A percentile compares a stretch with the other conserved stretches of the same genome.
These are phyloP conservation scores for Fusarium palustre DNA, from an alignment of 2,329 filamentous ascomycete species.

Conservation along the genomic window DNA sequence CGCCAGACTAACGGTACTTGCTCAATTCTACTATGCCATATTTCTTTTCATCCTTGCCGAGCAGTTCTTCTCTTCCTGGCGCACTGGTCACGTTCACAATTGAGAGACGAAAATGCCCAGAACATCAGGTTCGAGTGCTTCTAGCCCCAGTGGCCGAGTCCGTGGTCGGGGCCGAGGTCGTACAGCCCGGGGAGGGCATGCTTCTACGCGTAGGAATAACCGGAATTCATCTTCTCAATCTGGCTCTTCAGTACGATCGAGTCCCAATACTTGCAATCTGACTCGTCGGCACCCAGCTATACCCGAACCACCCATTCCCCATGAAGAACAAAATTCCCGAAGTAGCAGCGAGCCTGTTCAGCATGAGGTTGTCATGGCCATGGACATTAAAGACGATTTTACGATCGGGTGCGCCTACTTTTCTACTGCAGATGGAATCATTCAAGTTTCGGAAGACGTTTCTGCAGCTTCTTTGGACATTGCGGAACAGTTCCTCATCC, in stretches of 20 bases:
- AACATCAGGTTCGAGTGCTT: constrained; percentile 12
- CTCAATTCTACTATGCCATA: neutral
- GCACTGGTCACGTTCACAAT: neutral
- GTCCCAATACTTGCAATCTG: neutral
- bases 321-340: constrained; percentile 1
- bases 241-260: neutral
- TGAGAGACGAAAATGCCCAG: constrained; percentile 24
- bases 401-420: constrained; percentile 89
- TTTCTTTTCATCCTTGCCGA: neutral
- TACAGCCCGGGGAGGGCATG: constrained; percentile 6
- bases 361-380: constrained; percentile 79
- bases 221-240: constrained; percentile 19
- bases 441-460: constrained; percentile 84
- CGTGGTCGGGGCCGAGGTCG: constrained; percentile 7
- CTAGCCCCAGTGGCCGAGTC: constrained; percentile 16
- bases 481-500: constrained; percentile 69
- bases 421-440: constrained; percentile 72
- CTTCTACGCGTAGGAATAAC: constrained; percentile 2
- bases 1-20: neutral
- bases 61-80: neutral
- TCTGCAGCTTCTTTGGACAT: constrained; percentile 75
- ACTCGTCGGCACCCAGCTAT: neutral
- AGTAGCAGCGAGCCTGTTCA: constrained; percentile 26
- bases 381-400: constrained; percentile 77
- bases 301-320: neutral